Evolutionary conservation across 78 protist genomes (phyloP).

Genomic region (Isochrysis galbana): DNA sequence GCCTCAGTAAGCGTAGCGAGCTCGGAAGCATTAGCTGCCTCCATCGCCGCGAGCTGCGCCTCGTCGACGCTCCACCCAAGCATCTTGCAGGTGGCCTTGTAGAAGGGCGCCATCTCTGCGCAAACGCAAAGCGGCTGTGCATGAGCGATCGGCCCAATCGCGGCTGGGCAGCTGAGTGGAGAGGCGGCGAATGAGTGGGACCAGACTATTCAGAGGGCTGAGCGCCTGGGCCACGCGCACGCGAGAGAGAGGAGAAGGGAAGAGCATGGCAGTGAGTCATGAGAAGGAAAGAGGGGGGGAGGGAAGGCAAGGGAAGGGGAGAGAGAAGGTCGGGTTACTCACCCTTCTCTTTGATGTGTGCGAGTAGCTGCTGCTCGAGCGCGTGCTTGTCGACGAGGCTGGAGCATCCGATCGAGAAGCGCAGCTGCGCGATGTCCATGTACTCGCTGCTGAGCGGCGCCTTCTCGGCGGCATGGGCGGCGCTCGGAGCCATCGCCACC

Average conservation of each 20-base stretch:
- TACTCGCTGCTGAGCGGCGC: too few species aligned
- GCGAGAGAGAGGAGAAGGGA: too few species aligned
- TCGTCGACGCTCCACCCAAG: conserved; percentile 62
- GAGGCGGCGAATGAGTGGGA: too few species aligned
- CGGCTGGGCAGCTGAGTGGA: background rate
- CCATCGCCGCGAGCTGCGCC: conserved; percentile 30
- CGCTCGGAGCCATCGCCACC: too few species aligned
- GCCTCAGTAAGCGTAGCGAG: conserved; percentile 62
- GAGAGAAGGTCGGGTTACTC: background rate
- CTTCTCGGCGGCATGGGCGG: too few species aligned
- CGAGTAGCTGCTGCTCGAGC: background rate
- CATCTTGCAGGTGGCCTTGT: conserved; percentile 61
- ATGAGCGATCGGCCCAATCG: background rate
- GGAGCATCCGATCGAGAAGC: background rate
- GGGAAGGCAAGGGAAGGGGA: background rate
- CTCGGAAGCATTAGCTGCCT: conserved; percentile 50
- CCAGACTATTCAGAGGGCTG: too few species aligned
- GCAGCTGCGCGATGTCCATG: background rate
- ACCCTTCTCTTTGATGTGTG: background rate
- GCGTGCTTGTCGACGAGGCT: background rate
- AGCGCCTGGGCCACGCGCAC: too few species aligned
- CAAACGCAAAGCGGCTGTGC: background rate
- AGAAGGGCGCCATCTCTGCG: conserved; percentile 73
- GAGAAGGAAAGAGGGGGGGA: background rate
- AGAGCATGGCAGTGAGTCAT: background rate